Base-by-base conservation (phyloP, 2,329 filamentous ascomycete genomes). In the Eurotiales sp. region DNA sequence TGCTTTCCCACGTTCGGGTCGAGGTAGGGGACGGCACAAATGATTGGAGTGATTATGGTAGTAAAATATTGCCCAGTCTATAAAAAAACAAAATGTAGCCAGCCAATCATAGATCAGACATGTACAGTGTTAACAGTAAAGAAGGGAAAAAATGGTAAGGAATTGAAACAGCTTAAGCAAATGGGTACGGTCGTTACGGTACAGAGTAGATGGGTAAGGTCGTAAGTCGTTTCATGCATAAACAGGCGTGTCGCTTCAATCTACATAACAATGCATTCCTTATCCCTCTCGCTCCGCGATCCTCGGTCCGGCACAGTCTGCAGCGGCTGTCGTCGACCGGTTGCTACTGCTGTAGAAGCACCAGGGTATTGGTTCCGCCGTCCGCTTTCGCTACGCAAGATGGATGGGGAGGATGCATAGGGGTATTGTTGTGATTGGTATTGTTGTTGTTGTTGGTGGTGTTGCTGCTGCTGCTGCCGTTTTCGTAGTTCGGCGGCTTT, bases 401-500 rank as follows among this genome's bases (percentile, higher is more conserved):
- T 12, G 6, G 2, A 8, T 15, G n/a, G 19, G 8, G 41, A 25
- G 14, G 41, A 19, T 14, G 41, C n/a, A 27, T n/a, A 43, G 15
- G 41, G 34, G 14, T 10, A 5, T 21, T 7, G n/a, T 19, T 15
- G 8, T 5, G 29, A 27, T 25, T 25, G 45, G 30, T 19, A 37
- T 25, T 39, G 45, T 37, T 23, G 50, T 19, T 40, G 50, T 12
- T n/a, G 43, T 15, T 39, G 44, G 15, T 32, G 43, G 3, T 32
- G 43, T 34, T 22, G 44, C 29, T 8, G 8, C n/a, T 36, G 32
- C 32, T 17, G 32, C 34, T 51, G 48, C 22, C 47, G 27, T 21
- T 23, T 42, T 5, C 29, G 29, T 36, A 37, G 25, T 23, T 76
- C 68, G 56, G 84, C 85, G 2, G 75, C 75, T n/a, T 76, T 74